Percentiles rank a stretch among this genome's conserved stretches.
Evolutionary conservation across 768 basidiomycete genomes (phyloP).

Genomic region (Kwoniella mangroviensis): DNA sequence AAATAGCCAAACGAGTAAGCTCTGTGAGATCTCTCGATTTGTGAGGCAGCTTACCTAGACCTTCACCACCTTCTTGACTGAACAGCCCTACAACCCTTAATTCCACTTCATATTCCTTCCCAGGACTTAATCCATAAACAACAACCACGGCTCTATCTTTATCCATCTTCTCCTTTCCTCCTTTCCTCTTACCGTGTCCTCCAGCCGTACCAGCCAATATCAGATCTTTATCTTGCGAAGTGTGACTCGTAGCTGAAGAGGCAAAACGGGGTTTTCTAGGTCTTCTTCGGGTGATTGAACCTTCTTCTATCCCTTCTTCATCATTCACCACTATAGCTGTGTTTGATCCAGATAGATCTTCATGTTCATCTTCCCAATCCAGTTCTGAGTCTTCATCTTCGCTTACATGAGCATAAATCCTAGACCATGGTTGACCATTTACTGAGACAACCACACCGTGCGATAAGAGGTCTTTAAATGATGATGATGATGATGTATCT

Average conservation of each 20-base stretch:
- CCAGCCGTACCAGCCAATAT: constrained; percentile 1
- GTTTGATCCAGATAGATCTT: constrained; percentile 11
- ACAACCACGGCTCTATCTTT: constrained; percentile 88
- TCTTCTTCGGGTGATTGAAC: constrained; percentile 33
- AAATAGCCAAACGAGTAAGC: too few relatives aligned
- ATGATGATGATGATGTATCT: constrained; percentile 16
- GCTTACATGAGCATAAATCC: constrained; percentile 56
- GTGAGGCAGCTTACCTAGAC: constrained; percentile 31
- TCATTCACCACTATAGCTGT: constrained; percentile 23
- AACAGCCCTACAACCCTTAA: constrained; percentile 67
- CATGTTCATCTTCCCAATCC: constrained; percentile 30
- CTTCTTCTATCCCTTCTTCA: constrained; percentile 38
- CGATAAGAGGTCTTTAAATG: constrained; percentile 54
- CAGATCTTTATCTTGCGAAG: constrained; percentile 12
- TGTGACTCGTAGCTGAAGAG: constrained; percentile 25
- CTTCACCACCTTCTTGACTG: constrained; percentile 35
- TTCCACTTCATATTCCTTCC: constrained; percentile 87
- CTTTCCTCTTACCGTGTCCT: constrained; percentile 19
- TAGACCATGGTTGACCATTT: constrained; percentile 56
- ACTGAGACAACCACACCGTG: constrained; percentile 57
- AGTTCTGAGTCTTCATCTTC: constrained; percentile 31
- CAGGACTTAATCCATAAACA: constrained; percentile 84
- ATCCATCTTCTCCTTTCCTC: constrained; percentile 27
- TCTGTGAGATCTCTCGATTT: too few relatives aligned
- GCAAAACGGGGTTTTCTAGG: constrained; percentile 43